These are phyloP conservation scores for Warburgia ugandensis DNA, from an alignment of 164 flowering plant species.

Conservation along the genomic window DNA sequence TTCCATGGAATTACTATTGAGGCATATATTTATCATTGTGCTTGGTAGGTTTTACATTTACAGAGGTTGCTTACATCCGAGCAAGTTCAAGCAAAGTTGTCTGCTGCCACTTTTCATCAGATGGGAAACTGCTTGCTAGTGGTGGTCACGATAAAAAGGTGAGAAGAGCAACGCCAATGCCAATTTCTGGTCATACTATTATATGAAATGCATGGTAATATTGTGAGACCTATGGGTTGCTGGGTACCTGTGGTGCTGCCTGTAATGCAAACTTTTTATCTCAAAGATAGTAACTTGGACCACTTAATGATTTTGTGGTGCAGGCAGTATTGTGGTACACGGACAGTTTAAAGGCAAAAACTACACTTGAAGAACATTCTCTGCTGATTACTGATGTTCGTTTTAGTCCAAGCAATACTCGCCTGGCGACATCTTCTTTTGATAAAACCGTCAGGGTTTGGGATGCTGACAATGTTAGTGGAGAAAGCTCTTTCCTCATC, in stretches of 20 bases:
- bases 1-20: conserved; percentile 10
- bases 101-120: conserved; percentile 95
- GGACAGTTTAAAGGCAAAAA: conserved; percentile 38
- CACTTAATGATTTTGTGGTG: conserved; percentile 11
- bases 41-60: conserved; percentile 63
- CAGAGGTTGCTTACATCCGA: conserved; percentile 49
- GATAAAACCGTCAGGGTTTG: conserved; percentile 82
- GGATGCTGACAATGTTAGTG: conserved; percentile 77
- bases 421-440: conserved; percentile 79
- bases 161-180: neutral
- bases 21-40: neutral
- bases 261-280: conserved; percentile 1
- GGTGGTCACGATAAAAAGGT: conserved; percentile 94
- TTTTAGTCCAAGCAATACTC: conserved; percentile 63
- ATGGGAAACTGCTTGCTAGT: conserved; percentile 91
- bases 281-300: neutral
- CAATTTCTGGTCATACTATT: neutral
- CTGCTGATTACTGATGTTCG: conserved; percentile 68
- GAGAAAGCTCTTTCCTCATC: neutral
- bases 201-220: too few relatives aligned
- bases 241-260: neutral
- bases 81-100: conserved; percentile 78
- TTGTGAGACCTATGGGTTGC: too few relatives aligned
- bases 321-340: conserved; percentile 77
- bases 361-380: conserved; percentile 67